These are phyloP conservation scores for Trypanosoma congolense DNA, from an alignment of 208 protist genomes.

Conservation along the genomic window DNA sequence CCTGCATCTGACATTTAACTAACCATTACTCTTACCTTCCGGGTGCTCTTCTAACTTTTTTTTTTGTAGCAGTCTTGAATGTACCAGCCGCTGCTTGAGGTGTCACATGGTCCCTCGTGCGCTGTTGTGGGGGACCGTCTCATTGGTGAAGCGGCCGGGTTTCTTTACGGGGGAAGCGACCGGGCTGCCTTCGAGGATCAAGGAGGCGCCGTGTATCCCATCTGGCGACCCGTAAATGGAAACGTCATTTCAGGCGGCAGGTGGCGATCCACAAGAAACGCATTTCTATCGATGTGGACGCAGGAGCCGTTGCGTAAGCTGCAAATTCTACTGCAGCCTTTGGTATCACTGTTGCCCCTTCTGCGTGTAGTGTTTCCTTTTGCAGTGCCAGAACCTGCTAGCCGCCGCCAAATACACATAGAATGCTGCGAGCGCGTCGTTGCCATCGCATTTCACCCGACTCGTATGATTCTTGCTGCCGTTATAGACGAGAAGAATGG, in stretches of 20 bases:
- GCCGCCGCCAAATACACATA: slow-evolving; percentile 1
- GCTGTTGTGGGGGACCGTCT: slow-evolving; percentile 36
- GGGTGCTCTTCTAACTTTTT: too few relatives aligned
- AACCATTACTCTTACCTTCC: too few relatives aligned
- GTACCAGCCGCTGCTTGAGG: slow-evolving; percentile 67
- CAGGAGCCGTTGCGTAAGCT: slow-evolving; percentile 4
- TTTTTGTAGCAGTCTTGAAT: slow-evolving; percentile 26
- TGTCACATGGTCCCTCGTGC: slow-evolving; percentile 31
- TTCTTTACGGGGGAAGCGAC: slow-evolving; percentile 44
- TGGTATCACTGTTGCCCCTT: slow-evolving; percentile 34
- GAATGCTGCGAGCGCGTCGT: slow-evolving; percentile 50
- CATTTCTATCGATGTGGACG: neutral
- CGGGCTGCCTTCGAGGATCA: slow-evolving; percentile 32
- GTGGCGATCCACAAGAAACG: neutral
- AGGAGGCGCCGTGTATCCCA: slow-evolving; percentile 51
- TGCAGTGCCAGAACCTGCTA: slow-evolving; percentile 28
- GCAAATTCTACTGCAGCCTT: slow-evolving; percentile 17
- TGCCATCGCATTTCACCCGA: slow-evolving; percentile 59
- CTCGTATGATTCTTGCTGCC: slow-evolving; percentile 50
- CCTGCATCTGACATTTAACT: too few relatives aligned
- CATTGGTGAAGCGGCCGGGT: slow-evolving; percentile 59
- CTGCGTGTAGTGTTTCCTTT: slow-evolving; percentile 50
- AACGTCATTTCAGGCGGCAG: slow-evolving; percentile 24
- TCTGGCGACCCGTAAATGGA: slow-evolving; percentile 37
- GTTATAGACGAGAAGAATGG: slow-evolving; percentile 53